phyloP scores from a whole-genome alignment of 371 early-diverging fungal species.

The Lichtheimia hyalospora region DNA sequence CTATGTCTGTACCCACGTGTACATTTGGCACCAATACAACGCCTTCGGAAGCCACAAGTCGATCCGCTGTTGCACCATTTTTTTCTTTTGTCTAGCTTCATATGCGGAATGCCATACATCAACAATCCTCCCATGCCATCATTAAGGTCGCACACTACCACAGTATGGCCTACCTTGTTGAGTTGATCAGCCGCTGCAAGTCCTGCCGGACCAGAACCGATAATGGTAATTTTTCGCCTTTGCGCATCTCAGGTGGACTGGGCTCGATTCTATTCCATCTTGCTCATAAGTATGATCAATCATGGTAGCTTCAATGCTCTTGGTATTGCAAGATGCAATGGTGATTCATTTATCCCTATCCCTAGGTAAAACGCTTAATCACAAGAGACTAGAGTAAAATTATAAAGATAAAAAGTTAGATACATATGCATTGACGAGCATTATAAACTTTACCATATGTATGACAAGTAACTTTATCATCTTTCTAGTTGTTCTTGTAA shows the following conservation, averaged over 20 bases:
- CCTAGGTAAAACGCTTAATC: too few species aligned
- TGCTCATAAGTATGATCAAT: slow-evolving; percentile 92
- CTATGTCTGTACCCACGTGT: slow-evolving; percentile 83
- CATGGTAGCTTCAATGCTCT: slow-evolving; percentile 94
- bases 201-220: slow-evolving; percentile 97
- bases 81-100: slow-evolving; percentile 94
- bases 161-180: slow-evolving; percentile 92
- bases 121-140: slow-evolving; percentile 94
- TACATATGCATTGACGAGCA: background rate
- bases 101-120: slow-evolving; percentile 98
- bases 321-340: slow-evolving; percentile 95
- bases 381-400: slow-evolving; percentile 5
- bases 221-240: slow-evolving; percentile 85
- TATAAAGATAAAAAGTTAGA: background rate
- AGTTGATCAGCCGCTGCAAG: slow-evolving; percentile 97
- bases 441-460: background rate
- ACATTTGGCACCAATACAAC: slow-evolving; percentile 82
- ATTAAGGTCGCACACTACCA: slow-evolving; percentile 94
- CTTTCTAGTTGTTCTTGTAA: slow-evolving; percentile 91
- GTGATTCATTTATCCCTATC: slow-evolving; percentile 88
- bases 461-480: too few species aligned
- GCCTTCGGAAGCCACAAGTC: slow-evolving; percentile 93
- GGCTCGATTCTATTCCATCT: slow-evolving; percentile 96
- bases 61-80: slow-evolving; percentile 77
- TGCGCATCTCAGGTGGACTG: slow-evolving; percentile 71